Evolutionary conservation across 805 yeast species (phyloP).

Genomic region (Nakazawaea holstii): DNA sequence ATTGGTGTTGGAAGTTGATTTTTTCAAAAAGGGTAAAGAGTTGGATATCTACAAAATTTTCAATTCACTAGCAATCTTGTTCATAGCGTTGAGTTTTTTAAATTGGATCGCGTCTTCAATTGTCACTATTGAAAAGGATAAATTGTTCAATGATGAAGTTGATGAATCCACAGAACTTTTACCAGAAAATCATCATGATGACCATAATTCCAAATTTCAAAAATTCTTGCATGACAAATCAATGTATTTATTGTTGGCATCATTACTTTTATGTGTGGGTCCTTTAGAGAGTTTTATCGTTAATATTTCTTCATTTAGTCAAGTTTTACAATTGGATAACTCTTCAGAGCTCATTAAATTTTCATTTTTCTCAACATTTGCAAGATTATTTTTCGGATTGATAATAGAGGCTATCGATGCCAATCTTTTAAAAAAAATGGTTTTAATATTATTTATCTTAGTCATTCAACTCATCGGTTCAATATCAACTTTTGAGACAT

Average conservation of each 20-base stretch:
- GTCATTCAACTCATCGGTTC: slow-evolving; percentile 6
- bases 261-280: slow-evolving; percentile 68
- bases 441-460: background rate
- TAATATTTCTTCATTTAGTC: slow-evolving; percentile 69
- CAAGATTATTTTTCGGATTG: slow-evolving; percentile 19
- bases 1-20: slow-evolving; percentile 33
- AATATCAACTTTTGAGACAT: background rate
- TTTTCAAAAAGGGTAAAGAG: slow-evolving; percentile 25
- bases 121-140: slow-evolving; percentile 52
- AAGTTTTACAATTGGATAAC: slow-evolving; percentile 26
- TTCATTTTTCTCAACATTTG: slow-evolving; percentile 23
- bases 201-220: slow-evolving; percentile 18
- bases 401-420: slow-evolving; percentile 11
- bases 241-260: slow-evolving; percentile 56
- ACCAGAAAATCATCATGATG: slow-evolving; percentile 15
- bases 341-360: slow-evolving; percentile 13
- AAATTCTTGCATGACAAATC: slow-evolving; percentile 44
- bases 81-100: slow-evolving; percentile 49
- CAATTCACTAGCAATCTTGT: slow-evolving; percentile 43
- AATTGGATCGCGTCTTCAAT: slow-evolving; percentile 63
- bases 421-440: background rate
- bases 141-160: slow-evolving; percentile 29
- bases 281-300: slow-evolving; percentile 83
- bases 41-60: slow-evolving; percentile 51
- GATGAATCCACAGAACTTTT: slow-evolving; percentile 16